Base-by-base conservation (phyloP, 495 filamentous ascomycete species). In the Penicillium fimorum region DNA sequence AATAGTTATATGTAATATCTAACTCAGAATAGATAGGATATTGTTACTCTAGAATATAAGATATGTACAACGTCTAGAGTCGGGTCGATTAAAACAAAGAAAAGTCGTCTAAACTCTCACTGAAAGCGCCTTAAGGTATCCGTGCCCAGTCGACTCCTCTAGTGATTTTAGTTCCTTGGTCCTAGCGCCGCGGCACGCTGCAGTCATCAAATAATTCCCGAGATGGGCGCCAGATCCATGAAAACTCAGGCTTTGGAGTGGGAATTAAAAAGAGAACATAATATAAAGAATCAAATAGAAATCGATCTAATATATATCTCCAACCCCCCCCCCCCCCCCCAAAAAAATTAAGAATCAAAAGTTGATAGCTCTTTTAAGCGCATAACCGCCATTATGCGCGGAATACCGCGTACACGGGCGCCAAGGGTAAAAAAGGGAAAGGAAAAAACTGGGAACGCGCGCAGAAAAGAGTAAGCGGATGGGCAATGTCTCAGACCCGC, bases 371-470 rank as follows among this genome's bases (percentile, higher is more conserved):
- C 32, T 4, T 4, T 29, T 63, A 68, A 68, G 65, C 65, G 65
- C 57, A 68, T 68, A 68, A 68, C 66, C 65, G 65, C 65, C 59
- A 57, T 41, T 63, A 64, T 56, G 48, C 55, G 58, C 64, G 44
- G 43, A n/a, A 33, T 29, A 47, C 25, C 7, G 25, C 44, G 25
- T 30, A 47, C 44, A 56, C 52, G 53, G 65, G 62, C 67, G 55
- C 57, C 60, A 61, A 61, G 52, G 53, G 53, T 53, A 61, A 49
- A 48, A 48, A 48, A 48, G 18, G 20, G n/a, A 44, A n/a, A 50
- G 50, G 52, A 53, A 43, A 45, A 53, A 6, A 61, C 55, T 50
- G 25, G 25, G 25, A 27, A 27, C 72, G 69, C 66, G 65, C 67
- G 46, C 62, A 68, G 30, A 35, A 44, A 45, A 53, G 29, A 53